A percentile compares a stretch with the other conserved stretches of the same genome.
phyloP scores from a whole-genome alignment of 257 asterid genomes.

The Jasminum sambac region DNA sequence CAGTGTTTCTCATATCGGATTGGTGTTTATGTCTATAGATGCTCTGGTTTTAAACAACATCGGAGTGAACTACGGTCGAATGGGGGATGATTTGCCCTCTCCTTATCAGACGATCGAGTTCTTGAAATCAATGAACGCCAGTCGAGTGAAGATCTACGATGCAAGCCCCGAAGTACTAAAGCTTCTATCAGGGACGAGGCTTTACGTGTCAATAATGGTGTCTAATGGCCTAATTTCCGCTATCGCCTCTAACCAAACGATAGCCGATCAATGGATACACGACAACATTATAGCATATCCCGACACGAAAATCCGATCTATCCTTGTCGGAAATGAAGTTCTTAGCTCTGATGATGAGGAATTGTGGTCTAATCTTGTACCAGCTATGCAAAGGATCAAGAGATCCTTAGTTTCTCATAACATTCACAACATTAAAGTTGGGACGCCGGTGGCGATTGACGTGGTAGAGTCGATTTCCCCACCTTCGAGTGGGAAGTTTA shows the following conservation, averaged over 20 bases:
- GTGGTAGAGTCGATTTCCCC: slow-evolving; percentile 54
- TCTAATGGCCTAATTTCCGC: slow-evolving; percentile 42
- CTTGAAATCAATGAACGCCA: slow-evolving; percentile 42
- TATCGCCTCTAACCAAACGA: slow-evolving; percentile 50
- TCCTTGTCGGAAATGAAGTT: slow-evolving; percentile 73
- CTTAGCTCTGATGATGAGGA: slow-evolving; percentile 35
- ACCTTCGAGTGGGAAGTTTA: slow-evolving; percentile 66
- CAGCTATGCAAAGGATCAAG: slow-evolving; percentile 63
- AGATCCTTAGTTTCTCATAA: slow-evolving; percentile 32
- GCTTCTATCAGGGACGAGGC: slow-evolving; percentile 51
- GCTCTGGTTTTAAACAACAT: slow-evolving; percentile 35
- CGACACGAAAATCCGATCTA: slow-evolving; percentile 46
- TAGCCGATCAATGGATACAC: slow-evolving; percentile 53
- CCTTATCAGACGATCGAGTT: slow-evolving; percentile 49
- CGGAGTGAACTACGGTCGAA: slow-evolving; percentile 69
- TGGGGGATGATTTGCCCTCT: slow-evolving; percentile 58
- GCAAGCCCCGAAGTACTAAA: slow-evolving; percentile 62
- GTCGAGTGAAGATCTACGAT: slow-evolving; percentile 57
- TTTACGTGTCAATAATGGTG: slow-evolving; percentile 60
- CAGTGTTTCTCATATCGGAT: not conserved
- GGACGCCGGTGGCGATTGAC: slow-evolving; percentile 77
- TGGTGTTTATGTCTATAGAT: slow-evolving; percentile 27
- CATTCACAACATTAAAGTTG: slow-evolving; percentile 64
- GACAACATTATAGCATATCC: slow-evolving; percentile 57
- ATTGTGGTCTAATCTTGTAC: slow-evolving; percentile 61